A percentile compares a stretch with the other conserved stretches of the same genome.
These are phyloP conservation scores for Aureobasidium sp. DNA, from an alignment of 2,329 filamentous ascomycete species.

Conservation along the genomic window DNA sequence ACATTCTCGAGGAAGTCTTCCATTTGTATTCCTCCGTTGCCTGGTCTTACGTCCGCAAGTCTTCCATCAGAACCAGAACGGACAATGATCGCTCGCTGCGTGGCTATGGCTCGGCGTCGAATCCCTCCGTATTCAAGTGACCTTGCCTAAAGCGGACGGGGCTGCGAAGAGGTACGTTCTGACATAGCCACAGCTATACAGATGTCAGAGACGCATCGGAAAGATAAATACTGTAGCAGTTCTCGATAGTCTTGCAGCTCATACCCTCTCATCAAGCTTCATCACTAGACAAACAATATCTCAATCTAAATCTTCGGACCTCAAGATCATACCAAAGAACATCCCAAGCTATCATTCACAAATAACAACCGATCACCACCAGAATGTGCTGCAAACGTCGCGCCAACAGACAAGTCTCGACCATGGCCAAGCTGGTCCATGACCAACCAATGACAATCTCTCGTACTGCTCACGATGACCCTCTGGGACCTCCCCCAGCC, in stretches of 20 bases:
- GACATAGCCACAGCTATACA: background rate
- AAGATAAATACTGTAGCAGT: background rate
- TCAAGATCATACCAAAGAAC: no score
- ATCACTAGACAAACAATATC: background rate
- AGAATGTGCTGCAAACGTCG: background rate
- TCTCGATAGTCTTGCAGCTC: background rate
- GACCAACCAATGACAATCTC: background rate
- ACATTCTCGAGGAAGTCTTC: background rate
- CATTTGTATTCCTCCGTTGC: background rate
- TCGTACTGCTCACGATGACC: background rate
- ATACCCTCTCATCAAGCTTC: background rate
- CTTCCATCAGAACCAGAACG: background rate
- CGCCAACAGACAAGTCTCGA: background rate
- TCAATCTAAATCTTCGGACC: background rate
- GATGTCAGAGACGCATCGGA: no score
- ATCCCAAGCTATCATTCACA: background rate
- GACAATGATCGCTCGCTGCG: background rate
- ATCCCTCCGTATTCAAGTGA: background rate
- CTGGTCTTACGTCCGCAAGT: background rate
- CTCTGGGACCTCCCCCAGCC: background rate
- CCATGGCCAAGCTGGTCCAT: background rate
- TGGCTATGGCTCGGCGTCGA: background rate
- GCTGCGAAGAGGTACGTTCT: background rate
- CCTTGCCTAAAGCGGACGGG: background rate
- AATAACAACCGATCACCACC: no score